Conservation (phyloP, 1,284 basidiomycete genomes). For the Trametes pubescens region DNA sequence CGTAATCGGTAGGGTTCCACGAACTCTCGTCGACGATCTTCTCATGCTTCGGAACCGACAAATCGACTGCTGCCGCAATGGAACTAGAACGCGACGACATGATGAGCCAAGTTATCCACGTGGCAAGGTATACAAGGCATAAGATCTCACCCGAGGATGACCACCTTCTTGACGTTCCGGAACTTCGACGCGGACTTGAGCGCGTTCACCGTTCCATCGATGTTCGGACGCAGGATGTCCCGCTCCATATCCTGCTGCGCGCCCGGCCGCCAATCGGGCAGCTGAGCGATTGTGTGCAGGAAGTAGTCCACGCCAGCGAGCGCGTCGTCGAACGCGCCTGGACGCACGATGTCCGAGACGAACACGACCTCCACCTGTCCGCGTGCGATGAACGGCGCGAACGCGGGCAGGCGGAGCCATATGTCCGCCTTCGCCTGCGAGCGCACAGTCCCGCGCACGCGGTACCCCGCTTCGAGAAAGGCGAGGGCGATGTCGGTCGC, state of each 20-base stretch:
- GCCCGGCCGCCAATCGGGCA: constrained; percentile 11
- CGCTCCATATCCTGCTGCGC: constrained; percentile 10
- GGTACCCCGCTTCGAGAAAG: constrained; percentile 5
- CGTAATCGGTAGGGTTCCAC: constrained; percentile 9
- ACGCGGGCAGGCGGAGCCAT: constrained; percentile 3
- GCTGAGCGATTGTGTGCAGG: constrained; percentile 7
- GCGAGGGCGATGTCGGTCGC: constrained; percentile 11
- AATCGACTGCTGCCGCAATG: neutral
- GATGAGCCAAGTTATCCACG: neutral
- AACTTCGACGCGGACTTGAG: constrained; percentile 3
- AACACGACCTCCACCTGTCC: constrained; percentile 3
- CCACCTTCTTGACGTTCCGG: constrained; percentile 3
- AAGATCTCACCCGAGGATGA: neutral
- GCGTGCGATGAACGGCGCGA: neutral
- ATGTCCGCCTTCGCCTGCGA: constrained; percentile 6
- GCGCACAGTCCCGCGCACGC: constrained; percentile 9
- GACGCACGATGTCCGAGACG: constrained; percentile 3
- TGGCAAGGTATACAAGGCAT: neutral
- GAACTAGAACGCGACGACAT: neutral
- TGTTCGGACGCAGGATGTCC: constrained; percentile 6
- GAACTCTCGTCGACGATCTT: neutral
- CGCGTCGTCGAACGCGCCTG: constrained; percentile 5
- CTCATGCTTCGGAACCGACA: constrained; percentile 2
- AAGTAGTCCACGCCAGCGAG: constrained; percentile 3
- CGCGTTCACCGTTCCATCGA: constrained; percentile 8